Evolutionary conservation across 306 rosid species (phyloP).

Genomic region (Rubus parviflorus): DNA sequence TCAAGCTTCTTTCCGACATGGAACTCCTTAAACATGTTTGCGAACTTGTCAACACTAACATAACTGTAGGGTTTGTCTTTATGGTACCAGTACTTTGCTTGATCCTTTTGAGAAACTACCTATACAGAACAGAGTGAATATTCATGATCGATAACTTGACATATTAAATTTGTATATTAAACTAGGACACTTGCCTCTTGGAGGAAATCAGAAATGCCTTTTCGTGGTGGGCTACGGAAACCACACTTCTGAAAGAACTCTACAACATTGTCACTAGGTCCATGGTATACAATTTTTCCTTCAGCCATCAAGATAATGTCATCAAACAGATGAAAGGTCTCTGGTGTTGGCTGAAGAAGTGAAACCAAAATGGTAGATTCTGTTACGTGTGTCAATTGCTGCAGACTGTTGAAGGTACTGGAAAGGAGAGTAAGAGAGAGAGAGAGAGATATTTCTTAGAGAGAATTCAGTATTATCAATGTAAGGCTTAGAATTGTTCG

Average conservation of each 20-base stretch:
- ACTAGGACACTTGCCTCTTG: constrained; percentile 46
- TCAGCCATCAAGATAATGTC: constrained; percentile 61
- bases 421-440: no score
- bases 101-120: constrained; percentile 60
- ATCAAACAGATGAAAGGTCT: constrained; percentile 64
- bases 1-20: constrained; percentile 40
- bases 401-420: constrained; percentile 8
- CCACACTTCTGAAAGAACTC: constrained; percentile 50
- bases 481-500: no score
- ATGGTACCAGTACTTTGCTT: constrained; percentile 53
- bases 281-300: constrained; percentile 60
- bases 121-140: not conserved
- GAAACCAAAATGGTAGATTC: constrained; percentile 59
- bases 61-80: constrained; percentile 34
- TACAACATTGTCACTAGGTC: constrained; percentile 44
- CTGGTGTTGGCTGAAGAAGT: constrained; percentile 71
- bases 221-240: constrained; percentile 50
- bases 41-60: constrained; percentile 40
- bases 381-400: constrained; percentile 52
- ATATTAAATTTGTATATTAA: not conserved
- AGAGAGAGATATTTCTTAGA: no score
- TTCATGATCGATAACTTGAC: not conserved
- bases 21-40: constrained; percentile 37
- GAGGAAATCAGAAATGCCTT: constrained; percentile 59
- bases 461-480: no score